Conservation (phyloP, 202 grass and related monocot genomes). For the Dendrocalamus latiflorus region DNA sequence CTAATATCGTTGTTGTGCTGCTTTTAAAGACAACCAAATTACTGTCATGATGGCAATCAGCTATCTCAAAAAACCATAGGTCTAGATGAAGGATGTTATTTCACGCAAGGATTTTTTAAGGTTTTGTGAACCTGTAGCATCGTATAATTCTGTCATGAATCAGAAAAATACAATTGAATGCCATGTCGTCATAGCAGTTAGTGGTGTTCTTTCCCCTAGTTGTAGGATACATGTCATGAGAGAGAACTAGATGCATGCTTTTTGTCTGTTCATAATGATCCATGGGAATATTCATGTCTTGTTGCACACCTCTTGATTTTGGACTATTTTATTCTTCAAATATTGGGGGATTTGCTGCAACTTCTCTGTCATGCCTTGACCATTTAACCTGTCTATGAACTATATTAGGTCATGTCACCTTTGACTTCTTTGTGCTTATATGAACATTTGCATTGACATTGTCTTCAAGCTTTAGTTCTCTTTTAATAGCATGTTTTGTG, state of each 20-base stretch:
- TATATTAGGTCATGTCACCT: neutral
- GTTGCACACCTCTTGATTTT: conserved; percentile 4
- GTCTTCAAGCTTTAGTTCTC: conserved; percentile 7
- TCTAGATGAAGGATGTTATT: conserved; percentile 5
- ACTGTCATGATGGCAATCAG: neutral
- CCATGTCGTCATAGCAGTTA: neutral
- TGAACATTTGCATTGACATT: neutral
- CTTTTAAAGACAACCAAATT: neutral
- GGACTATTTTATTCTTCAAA: neutral
- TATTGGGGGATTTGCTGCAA: neutral
- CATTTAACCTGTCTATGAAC: neutral
- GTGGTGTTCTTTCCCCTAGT: neutral
- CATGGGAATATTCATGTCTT: neutral
- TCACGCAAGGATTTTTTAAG: neutral
- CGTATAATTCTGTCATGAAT: neutral
- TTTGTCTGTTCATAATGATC: neutral
- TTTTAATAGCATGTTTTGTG: conserved; percentile 7
- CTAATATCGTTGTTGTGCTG: neutral
- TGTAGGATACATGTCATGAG: neutral
- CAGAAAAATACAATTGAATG: neutral
- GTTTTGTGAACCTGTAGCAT: neutral
- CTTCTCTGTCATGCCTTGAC: neutral
- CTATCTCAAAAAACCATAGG: neutral
- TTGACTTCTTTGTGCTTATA: neutral
- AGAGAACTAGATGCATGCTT: neutral